phyloP scores from a whole-genome alignment of 2,329 filamentous ascomycete species.

The Aureobasidium sp. region DNA sequence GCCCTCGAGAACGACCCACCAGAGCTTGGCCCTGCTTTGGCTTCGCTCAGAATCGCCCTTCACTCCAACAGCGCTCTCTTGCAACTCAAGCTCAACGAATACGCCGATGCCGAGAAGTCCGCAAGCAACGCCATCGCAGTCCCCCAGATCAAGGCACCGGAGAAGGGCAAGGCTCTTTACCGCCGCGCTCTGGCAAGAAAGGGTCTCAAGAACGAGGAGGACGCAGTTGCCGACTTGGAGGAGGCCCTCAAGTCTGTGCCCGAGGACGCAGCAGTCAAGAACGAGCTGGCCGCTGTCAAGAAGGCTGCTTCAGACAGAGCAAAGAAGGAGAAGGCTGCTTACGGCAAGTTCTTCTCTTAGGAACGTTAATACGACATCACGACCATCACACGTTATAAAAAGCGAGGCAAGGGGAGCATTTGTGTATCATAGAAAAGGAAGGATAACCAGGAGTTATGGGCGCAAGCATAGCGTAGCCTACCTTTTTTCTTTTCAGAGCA shows the following conservation, averaged over 20 bases:
- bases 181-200: slow-evolving; percentile 69
- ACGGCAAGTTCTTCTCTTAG: slow-evolving; percentile 75
- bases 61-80: slow-evolving; percentile 85
- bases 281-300: slow-evolving; percentile 69
- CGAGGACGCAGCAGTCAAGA: slow-evolving; percentile 62
- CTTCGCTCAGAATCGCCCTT: slow-evolving; percentile 70
- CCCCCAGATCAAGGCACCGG: slow-evolving; percentile 56
- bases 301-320: slow-evolving; percentile 62
- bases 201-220: slow-evolving; percentile 75
- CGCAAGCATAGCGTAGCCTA: not conserved
- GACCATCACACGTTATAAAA: slow-evolving; percentile 4
- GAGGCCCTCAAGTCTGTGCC: slow-evolving; percentile 44
- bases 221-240: slow-evolving; percentile 45
- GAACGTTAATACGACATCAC: slow-evolving; percentile 1
- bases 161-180: slow-evolving; percentile 85
- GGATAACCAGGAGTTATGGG: not conserved
- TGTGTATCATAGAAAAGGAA: not conserved
- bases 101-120: slow-evolving; percentile 59
- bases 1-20: slow-evolving; percentile 59
- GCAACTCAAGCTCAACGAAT: slow-evolving; percentile 69
- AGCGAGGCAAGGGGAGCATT: not conserved
- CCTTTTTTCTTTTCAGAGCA: not conserved
- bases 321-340: slow-evolving; percentile 86
- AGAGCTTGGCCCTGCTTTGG: slow-evolving; percentile 58
- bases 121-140: slow-evolving; percentile 67